These are phyloP conservation scores for Lactifluus subvellereus DNA, from an alignment of 768 basidiomycete genomes.

Conservation along the genomic window DNA sequence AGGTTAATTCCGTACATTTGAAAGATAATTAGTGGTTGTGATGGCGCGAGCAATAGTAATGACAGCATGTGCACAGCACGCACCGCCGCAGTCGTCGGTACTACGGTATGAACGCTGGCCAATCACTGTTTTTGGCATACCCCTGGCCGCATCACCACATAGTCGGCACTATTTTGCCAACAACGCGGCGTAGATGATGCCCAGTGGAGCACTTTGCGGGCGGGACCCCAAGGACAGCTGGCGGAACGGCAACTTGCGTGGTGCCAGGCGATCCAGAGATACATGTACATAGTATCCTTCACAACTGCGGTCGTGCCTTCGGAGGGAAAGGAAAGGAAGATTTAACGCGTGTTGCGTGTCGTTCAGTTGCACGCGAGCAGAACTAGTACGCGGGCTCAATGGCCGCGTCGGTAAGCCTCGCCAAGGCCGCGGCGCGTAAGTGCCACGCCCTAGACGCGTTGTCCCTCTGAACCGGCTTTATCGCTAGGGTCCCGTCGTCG, in stretches of 20 bases:
- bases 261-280: neutral
- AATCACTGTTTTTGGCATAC: neutral
- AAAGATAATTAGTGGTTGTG: neutral
- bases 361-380: neutral
- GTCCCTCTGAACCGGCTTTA: neutral
- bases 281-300: neutral
- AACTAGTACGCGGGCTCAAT: neutral
- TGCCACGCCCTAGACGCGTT: conserved; percentile 8
- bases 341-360: neutral
- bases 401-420: neutral
- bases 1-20: neutral
- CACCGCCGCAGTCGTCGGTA: neutral
- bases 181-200: neutral
- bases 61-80: neutral
- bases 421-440: neutral
- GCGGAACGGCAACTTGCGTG: conserved; percentile 16
- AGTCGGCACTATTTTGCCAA: neutral
- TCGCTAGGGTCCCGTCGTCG: conserved; percentile 3
- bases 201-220: neutral
- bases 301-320: neutral
- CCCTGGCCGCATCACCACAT: neutral
- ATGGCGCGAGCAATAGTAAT: neutral
- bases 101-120: neutral
- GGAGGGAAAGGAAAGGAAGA: conserved; percentile 3
- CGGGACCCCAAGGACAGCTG: neutral